Base-by-base conservation (phyloP, 2,329 filamentous ascomycete species). In the Venturiaceae sp. region DNA sequence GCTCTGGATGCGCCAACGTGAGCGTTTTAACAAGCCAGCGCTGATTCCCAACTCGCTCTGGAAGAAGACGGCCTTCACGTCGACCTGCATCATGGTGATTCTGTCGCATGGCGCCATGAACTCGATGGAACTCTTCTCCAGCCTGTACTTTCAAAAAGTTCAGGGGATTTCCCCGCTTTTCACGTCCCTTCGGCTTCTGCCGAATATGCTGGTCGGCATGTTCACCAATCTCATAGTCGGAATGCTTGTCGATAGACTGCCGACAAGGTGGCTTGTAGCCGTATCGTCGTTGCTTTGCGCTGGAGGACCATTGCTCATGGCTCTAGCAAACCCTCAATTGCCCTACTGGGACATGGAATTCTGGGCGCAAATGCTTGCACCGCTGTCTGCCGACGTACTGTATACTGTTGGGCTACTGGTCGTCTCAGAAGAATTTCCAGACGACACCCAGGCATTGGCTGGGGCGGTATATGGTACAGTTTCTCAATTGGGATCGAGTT, bases 31-130 rank as follows among this genome's bases (percentile, higher is more conserved):
- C 9, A 72, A 71, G 2, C 77, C 81, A 13, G 81, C 82, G 0
- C 66, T 86, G 7, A 84, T 86, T 23, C 83, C 83, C 0, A 85
- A 86, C 65, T 77, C 76, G 0, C 68, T 86, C 0, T 86, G 83
- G 83, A 74, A 70, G n/a, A 84, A 82, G 47, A 66, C 68, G 0
- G 68, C 78, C 2, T 86, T 86, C 63, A 77, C 80, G 0, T 75
- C 71, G 28, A 77, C 83, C 21, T 86, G 83, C 63, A 63, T 77
- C 3, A 78, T 63, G 41, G 69, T 75, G 5, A 68, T 74, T 59
- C 60, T 74, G 8, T 68, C 66, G 5, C 71, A 69, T 66, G 66
- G 70, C 36, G 74, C 71, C 0, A 70, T 67, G 9, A 73, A 71
- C 3, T 67, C 68, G 5, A 65, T 69, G 11, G 72, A 72, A 60